Percentiles rank a stretch among this genome's conserved stretches.
These are phyloP conservation scores for Jackrogersella multiformis DNA, from an alignment of 495 filamentous ascomycete species.

Conservation along the genomic window DNA sequence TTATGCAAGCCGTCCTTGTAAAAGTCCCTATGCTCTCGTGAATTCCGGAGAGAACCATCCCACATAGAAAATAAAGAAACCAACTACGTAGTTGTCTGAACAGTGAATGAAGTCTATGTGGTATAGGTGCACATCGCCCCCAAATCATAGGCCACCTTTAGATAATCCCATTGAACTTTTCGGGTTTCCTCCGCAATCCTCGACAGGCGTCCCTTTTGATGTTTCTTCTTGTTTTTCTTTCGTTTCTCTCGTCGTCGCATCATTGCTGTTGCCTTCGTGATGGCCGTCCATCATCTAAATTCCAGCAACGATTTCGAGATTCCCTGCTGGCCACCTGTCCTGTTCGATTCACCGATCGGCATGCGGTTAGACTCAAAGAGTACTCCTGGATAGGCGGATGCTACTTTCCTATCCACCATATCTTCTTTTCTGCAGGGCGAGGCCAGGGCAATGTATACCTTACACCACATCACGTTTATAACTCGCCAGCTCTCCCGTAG, in stretches of 20 bases:
- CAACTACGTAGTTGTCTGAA: conserved; percentile 28
- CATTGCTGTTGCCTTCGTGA: conserved; percentile 12
- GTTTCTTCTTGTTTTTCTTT: conserved; percentile 2
- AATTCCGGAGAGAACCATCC: conserved; percentile 16
- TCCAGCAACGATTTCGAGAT: conserved; percentile 3
- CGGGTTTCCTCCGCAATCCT: conserved; percentile 9
- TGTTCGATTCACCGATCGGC: conserved; percentile 4
- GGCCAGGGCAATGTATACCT: not conserved
- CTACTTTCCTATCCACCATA: not conserved
- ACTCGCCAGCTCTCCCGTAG: not conserved
- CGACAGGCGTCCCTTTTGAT: conserved; percentile 1
- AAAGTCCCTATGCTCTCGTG: conserved; percentile 21
- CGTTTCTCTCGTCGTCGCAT: conserved; percentile 28
- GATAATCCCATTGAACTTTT: conserved; percentile 14
- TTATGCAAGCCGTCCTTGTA: conserved; percentile 34
- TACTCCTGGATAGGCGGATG: conserved; percentile 7
- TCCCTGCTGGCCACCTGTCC: not conserved
- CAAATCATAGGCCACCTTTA: conserved; percentile 4
- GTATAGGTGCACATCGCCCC: conserved; percentile 14
- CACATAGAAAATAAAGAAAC: conserved; percentile 29
- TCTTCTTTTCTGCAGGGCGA: not conserved
- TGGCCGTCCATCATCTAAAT: conserved; percentile 2
- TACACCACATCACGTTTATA: not conserved
- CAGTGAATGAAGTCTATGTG: conserved; percentile 33
- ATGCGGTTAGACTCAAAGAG: not conserved